Evolutionary conservation across 345 rosid species (phyloP), one percentile per base, ranked within the genome.

Genomic region (Lepidium sativum): DNA sequence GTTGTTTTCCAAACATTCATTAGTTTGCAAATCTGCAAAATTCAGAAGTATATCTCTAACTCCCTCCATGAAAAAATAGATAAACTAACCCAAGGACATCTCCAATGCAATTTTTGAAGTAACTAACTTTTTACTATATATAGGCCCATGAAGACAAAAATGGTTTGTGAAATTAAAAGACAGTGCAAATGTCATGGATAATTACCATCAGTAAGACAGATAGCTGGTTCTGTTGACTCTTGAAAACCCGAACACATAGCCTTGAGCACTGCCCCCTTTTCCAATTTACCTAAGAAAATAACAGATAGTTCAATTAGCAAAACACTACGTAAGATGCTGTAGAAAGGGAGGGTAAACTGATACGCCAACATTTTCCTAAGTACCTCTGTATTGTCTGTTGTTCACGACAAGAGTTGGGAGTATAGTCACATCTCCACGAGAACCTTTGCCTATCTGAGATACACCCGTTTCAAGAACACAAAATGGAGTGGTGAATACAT

Each of bases 341-440:
- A 59, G 42, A 35, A 44, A 23, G 35, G 34, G 34, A 45, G 41
- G 17, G 18, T 18, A 25, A 31, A 25, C 29, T 48, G 47, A 7
- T 38, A 58, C 27, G 35, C 17, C 16, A 64, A 10, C 21, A 44
- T 37, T 40, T 67, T 44, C 52, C 54, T 23, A 32, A 23, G n/a
- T 64, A 92, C 98, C 97, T 91, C 99, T 80, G 74, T 94, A 94
- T 40, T 94, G 99, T 78, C 92, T 81, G 72, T 83, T 79, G 77
- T 94, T 94, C 51, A 94, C 85, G 27, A 91, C 91, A 80, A 94
- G 87, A 50, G 99, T 94, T 17, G 99, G 99, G 79, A 94, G 79
- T 76, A 94, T 94, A 42, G 92, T 91, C 54, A 94, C 90, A 66
- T 94, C 99, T 52, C 99, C 99, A 57, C 97, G 91, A 20, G 95